Evolutionary conservation across 495 filamentous ascomycete species (phyloP).

Genomic region (Opeltia flavorubescens): DNA sequence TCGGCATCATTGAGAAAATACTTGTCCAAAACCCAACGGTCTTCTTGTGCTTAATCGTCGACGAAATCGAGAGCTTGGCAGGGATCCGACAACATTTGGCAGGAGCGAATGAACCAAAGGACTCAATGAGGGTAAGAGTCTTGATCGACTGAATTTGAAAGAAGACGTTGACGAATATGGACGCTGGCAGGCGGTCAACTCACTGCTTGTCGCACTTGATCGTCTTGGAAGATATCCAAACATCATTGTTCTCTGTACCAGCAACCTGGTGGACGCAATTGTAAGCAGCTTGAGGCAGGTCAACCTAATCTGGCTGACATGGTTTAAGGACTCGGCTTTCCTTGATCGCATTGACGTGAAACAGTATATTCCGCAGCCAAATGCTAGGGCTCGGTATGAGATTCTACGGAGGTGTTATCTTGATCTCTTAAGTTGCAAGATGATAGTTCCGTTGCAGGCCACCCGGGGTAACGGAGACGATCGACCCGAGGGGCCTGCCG

Average conservation of each 20-base stretch:
- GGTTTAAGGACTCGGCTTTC: slow-evolving; percentile 31
- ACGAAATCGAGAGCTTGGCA: slow-evolving; percentile 42
- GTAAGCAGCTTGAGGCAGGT: slow-evolving; percentile 13
- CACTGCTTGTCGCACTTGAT: slow-evolving; percentile 25
- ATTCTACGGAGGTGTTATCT: slow-evolving; percentile 36
- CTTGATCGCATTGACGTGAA: slow-evolving; percentile 42
- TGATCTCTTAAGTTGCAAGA: slow-evolving; percentile 29
- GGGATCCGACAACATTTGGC: slow-evolving; percentile 28
- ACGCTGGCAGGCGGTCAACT: slow-evolving; percentile 18
- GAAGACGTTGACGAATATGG: not conserved
- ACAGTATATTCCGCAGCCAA: slow-evolving; percentile 30
- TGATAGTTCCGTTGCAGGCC: slow-evolving; percentile 15
- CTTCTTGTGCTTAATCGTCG: slow-evolving; percentile 38
- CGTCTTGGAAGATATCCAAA: slow-evolving; percentile 26
- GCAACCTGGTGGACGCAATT: slow-evolving; percentile 31
- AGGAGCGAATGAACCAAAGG: slow-evolving; percentile 31
- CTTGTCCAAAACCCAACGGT: slow-evolving; percentile 28
- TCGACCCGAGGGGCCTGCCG: not conserved
- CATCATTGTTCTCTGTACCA: slow-evolving; percentile 37
- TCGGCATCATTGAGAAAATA: slow-evolving; percentile 31
- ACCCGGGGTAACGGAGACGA: not conserved
- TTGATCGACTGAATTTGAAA: no score
- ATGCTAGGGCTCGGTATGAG: slow-evolving; percentile 27
- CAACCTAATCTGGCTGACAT: not conserved
- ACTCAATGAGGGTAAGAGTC: slow-evolving; percentile 29